phyloP scores from a whole-genome alignment of 768 basidiomycete genomes.

The Leccinum sublutescens region DNA sequence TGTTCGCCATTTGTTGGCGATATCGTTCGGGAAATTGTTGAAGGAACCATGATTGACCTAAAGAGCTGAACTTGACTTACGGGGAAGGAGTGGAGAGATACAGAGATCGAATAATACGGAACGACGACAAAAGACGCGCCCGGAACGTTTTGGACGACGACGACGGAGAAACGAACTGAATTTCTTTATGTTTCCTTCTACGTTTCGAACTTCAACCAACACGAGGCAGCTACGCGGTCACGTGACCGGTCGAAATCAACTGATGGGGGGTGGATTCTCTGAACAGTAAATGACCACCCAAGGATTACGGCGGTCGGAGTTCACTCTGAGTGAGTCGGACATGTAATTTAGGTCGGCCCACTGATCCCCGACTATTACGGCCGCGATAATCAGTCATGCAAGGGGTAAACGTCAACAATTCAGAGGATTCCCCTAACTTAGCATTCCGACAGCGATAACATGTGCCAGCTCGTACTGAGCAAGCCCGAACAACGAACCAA shows the following conservation, averaged over 20 bases:
- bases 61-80: constrained; percentile 14
- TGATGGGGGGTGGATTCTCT: too few relatives aligned
- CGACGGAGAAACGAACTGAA: constrained; percentile 16
- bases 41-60: constrained; percentile 20
- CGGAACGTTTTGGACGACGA: constrained; percentile 14
- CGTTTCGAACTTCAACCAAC: constrained; percentile 28
- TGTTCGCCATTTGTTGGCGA: constrained; percentile 32
- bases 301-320: too few relatives aligned
- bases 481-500: too few relatives aligned
- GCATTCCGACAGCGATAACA: too few relatives aligned
- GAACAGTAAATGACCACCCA: too few relatives aligned
- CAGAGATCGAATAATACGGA: neutral
- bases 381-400: too few relatives aligned
- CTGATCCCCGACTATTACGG: too few relatives aligned
- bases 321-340: too few relatives aligned
- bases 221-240: constrained; percentile 37
- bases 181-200: constrained; percentile 26
- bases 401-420: too few relatives aligned
- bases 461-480: too few relatives aligned
- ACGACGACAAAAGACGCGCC: constrained; percentile 18
- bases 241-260: constrained; percentile 28
- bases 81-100: neutral
- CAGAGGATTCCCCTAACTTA: too few relatives aligned
- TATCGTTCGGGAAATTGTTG: constrained; percentile 21
- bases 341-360: too few relatives aligned